Percentiles rank a stretch among this genome's conserved stretches.
Evolutionary conservation across 495 filamentous ascomycete species (phyloP).

Genomic region (Hypoxylon perforatum): DNA sequence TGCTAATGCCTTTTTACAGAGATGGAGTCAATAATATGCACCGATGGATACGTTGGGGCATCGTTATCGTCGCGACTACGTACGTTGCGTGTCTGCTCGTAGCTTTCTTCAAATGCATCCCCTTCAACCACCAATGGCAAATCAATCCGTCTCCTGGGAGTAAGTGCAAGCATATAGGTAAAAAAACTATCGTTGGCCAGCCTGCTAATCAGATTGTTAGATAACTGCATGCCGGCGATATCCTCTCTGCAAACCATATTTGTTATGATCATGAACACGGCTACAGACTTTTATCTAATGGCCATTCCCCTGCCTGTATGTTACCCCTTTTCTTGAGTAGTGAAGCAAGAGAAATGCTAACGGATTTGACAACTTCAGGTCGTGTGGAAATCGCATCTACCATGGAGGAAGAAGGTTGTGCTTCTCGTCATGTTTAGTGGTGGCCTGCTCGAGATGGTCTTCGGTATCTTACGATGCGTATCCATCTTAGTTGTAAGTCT

Average conservation of each 20-base stretch:
- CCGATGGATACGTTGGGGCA: conserved; percentile 58
- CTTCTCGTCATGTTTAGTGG: conserved; percentile 69
- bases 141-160: conserved; percentile 68
- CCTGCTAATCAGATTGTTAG: conserved; percentile 15
- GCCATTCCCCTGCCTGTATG: conserved; percentile 62
- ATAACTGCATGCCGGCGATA: conserved; percentile 39
- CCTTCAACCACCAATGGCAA: conserved; percentile 67
- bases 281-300: conserved; percentile 66
- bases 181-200: background rate
- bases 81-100: conserved; percentile 62
- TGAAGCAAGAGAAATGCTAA: conserved; percentile 16
- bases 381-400: conserved; percentile 64
- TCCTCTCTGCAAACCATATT: conserved; percentile 51
- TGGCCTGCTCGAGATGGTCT: conserved; percentile 68
- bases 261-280: conserved; percentile 62
- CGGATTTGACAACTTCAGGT: conserved; percentile 49
- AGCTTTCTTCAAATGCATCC: conserved; percentile 53
- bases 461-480: conserved; percentile 69
- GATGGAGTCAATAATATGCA: conserved; percentile 57
- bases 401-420: conserved; percentile 61
- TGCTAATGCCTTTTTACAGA: conserved; percentile 39
- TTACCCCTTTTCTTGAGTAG: conserved; percentile 17
- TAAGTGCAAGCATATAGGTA: conserved; percentile 42
- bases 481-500: conserved; percentile 64
- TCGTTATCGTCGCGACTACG: conserved; percentile 55